Evolutionary conservation across 495 filamentous ascomycete genomes (phyloP).

Genomic region (Neurospora sp.): DNA sequence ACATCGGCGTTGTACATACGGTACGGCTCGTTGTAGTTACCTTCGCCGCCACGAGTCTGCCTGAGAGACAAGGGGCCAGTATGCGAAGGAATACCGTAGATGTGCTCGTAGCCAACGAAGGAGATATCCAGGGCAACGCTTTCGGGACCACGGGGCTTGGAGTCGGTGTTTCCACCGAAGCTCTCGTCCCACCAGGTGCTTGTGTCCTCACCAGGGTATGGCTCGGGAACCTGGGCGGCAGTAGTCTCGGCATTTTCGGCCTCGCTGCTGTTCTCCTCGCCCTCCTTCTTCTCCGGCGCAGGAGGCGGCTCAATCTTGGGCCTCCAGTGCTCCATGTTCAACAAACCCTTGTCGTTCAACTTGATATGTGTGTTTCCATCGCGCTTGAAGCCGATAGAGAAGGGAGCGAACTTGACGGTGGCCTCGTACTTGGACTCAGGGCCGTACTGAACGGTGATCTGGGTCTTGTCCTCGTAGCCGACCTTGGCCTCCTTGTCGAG

Average conservation of each 20-base stretch:
- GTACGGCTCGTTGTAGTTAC: conserved; percentile 85
- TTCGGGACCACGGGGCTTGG: conserved; percentile 82
- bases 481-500: conserved; percentile 57
- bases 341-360: conserved; percentile 73
- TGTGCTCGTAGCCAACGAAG: conserved; percentile 84
- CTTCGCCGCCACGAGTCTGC: conserved; percentile 78
- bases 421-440: conserved; percentile 67
- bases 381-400: conserved; percentile 74
- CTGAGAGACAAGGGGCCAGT: conserved; percentile 78
- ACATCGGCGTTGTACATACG: conserved; percentile 93
- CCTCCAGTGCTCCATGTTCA: conserved; percentile 95
- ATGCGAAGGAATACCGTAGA: conserved; percentile 93
- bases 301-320: conserved; percentile 64
- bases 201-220: conserved; percentile 48
- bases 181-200: conserved; percentile 95
- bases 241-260: conserved; percentile 1
- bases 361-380: conserved; percentile 75
- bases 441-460: conserved; percentile 73
- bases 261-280: conserved; percentile 23
- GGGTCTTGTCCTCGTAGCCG: conserved; percentile 44
- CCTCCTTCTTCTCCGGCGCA: conserved; percentile 41
- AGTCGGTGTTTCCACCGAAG: conserved; percentile 89
- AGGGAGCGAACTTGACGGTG: conserved; percentile 71
- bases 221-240: background rate
- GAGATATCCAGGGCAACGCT: conserved; percentile 83